Conservation (phyloP, 2,329 filamentous ascomycete genomes). For the Lachnellula hyalina region DNA sequence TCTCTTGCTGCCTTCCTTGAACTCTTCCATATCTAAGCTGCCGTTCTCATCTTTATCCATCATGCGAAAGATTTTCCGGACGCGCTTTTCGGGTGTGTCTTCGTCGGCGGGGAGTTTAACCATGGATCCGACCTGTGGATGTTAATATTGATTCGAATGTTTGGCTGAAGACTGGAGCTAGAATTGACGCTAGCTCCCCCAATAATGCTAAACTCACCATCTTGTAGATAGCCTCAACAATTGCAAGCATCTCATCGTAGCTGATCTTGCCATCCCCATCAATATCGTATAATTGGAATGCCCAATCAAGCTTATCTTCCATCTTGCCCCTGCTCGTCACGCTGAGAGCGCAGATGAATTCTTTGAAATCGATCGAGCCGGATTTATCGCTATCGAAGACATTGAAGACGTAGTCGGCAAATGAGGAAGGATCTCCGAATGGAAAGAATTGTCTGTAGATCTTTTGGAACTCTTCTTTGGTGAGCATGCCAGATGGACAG, state of each 20-base stretch:
- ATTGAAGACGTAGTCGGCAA: slow-evolving; percentile 98
- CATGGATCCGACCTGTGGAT: slow-evolving; percentile 87
- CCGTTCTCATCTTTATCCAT: slow-evolving; percentile 99
- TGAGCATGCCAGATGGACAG: slow-evolving; percentile 93
- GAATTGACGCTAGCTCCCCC: neutral
- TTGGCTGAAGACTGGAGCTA: neutral
- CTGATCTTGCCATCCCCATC: slow-evolving; percentile 98
- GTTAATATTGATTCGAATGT: slow-evolving; percentile 1
- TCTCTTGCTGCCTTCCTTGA: slow-evolving; percentile 98
- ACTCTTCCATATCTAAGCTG: slow-evolving; percentile 92
- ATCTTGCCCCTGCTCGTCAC: slow-evolving; percentile 97
- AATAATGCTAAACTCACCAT: slow-evolving; percentile 60
- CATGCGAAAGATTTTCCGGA: slow-evolving; percentile 98
- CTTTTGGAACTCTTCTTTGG: slow-evolving; percentile 98
- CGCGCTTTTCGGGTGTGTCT: slow-evolving; percentile 97
- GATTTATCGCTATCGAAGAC: slow-evolving; percentile 98
- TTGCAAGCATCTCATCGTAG: slow-evolving; percentile 98
- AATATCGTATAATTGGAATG: slow-evolving; percentile 98
- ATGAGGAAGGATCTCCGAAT: slow-evolving; percentile 93
- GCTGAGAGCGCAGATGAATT: slow-evolving; percentile 97
- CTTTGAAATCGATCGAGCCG: slow-evolving; percentile 97
- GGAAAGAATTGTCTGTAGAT: slow-evolving; percentile 99
- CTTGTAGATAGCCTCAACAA: slow-evolving; percentile 99
- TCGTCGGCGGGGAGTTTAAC: slow-evolving; percentile 98
- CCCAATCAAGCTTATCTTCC: slow-evolving; percentile 99